Base-by-base conservation (phyloP, 768 basidiomycete genomes). In the Coprinopsis marcescibilis region DNA sequence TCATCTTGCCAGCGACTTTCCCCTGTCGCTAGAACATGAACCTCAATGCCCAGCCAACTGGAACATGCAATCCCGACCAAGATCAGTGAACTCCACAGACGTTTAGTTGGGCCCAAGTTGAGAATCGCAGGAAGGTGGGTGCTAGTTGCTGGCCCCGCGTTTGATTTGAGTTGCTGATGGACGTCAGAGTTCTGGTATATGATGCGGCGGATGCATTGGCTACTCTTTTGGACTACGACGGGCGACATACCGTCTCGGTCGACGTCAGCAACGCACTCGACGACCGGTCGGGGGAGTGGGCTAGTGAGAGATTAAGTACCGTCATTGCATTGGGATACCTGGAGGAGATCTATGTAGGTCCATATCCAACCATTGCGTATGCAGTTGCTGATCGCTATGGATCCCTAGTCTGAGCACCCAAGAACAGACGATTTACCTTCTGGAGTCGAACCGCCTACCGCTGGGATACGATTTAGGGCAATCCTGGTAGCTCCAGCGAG, bases 241-340 rank as follows among this genome's bases (percentile, higher is more conserved):
- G 61, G n/a, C 78, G 39, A 26, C 43, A 49, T 32, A 35, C 68
- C 26, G 55, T 85, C 39, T 63, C 82, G 8, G 75, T 85, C 6
- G 81, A 86, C 56, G 71, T 70, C 7, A 66, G 71, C 36, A 66
- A 80, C 11, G 78, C 77, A 48, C 50, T 84, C 29, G 70, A 72
- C 55, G 53, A 61, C 1, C 55, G 57, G 52, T 61, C 66, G 21
- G 43, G 53, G 11, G 45, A 51, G 25, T 85, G 84, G 83, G 66
- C 73, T 20, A 63, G 68, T 33, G 80, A 85, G 53, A 69, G 65
- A 19, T 67, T 78, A 51, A 60, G 67, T 51, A 68, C 67, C 29
- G 63, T 83, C 29, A 75, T 77, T 65, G 72, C 71, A 17, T 60
- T 84, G 33, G 83, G 83, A 29, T 69, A 80, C 57, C 61, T 85